Percentiles rank a stretch among this genome's conserved stretches.
These are phyloP conservation scores for Exophiala mesophila DNA, from an alignment of 2,329 filamentous ascomycete genomes.

Conservation along the genomic window DNA sequence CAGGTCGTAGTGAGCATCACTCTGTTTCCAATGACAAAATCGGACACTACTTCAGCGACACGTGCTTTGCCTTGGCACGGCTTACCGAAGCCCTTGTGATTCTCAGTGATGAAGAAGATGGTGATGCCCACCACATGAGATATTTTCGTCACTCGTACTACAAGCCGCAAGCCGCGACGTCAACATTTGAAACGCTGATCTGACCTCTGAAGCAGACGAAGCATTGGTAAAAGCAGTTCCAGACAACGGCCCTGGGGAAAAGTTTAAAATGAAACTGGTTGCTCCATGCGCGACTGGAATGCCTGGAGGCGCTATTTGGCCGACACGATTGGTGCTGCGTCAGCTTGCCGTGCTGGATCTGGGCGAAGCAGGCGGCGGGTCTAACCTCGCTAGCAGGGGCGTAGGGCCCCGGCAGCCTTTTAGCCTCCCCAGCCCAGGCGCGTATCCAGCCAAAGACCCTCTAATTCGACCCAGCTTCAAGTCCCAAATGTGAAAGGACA, in stretches of 20 bases:
- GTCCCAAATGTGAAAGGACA: constrained; percentile 13
- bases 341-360: not conserved
- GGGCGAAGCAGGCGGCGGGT: not conserved
- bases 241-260: constrained; percentile 9
- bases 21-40: too few relatives aligned
- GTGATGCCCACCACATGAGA: constrained; percentile 1
- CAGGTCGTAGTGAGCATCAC: too few relatives aligned
- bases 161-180: constrained; percentile 5
- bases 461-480: constrained; percentile 11
- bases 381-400: too few relatives aligned
- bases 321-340: too few relatives aligned
- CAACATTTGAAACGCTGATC: constrained; percentile 23
- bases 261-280: constrained; percentile 5
- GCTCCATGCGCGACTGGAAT: constrained; percentile 1
- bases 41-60: too few relatives aligned
- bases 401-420: not conserved
- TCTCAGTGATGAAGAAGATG: not conserved
- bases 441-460: constrained; percentile 19
- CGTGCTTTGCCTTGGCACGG: too few relatives aligned
- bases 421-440: constrained; percentile 14
- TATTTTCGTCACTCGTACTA: too few relatives aligned
- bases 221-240: constrained; percentile 8
- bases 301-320: too few relatives aligned
- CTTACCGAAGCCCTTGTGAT: too few relatives aligned
- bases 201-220: constrained; percentile 7